Conservation (phyloP, 73 alveolate species). For the Paramecium caudatum region DNA sequence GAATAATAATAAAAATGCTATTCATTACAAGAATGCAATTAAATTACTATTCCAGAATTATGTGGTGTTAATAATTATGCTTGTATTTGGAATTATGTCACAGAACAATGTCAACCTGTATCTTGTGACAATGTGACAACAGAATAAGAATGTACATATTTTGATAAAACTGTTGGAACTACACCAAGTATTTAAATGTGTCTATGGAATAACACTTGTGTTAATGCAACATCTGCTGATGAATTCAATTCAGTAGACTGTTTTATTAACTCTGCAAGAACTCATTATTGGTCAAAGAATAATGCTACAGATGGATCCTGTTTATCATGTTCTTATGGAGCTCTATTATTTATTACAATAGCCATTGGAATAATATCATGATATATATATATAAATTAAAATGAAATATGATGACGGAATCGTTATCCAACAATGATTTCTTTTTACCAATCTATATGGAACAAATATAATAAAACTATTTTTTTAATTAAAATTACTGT, state of each 20-base stretch:
- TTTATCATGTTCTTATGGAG: not conserved
- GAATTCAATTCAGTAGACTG: not conserved
- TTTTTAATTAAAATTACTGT: not conserved
- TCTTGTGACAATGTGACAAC: not conserved
- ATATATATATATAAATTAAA: no score
- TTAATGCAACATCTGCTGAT: not conserved
- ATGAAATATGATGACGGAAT: no score
- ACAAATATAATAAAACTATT: no score
- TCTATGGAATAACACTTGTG: not conserved
- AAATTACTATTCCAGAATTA: not conserved
- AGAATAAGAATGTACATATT: not conserved
- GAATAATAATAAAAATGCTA: not conserved
- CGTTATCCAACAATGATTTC: no score
- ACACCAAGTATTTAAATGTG: not conserved
- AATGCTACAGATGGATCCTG: slow-evolving; percentile 14
- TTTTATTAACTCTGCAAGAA: not conserved
- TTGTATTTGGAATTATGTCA: not conserved
- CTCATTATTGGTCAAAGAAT: slow-evolving; percentile 6
- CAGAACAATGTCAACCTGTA: not conserved
- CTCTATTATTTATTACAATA: no score
- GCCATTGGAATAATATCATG: no score
- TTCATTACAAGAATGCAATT: not conserved
- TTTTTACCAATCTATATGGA: slow-evolving; percentile 9
- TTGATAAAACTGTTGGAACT: not conserved
- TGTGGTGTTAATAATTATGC: slow-evolving; percentile 30